Conservation (phyloP, 257 asterid genomes). For the Gynochthodes officinalis region DNA sequence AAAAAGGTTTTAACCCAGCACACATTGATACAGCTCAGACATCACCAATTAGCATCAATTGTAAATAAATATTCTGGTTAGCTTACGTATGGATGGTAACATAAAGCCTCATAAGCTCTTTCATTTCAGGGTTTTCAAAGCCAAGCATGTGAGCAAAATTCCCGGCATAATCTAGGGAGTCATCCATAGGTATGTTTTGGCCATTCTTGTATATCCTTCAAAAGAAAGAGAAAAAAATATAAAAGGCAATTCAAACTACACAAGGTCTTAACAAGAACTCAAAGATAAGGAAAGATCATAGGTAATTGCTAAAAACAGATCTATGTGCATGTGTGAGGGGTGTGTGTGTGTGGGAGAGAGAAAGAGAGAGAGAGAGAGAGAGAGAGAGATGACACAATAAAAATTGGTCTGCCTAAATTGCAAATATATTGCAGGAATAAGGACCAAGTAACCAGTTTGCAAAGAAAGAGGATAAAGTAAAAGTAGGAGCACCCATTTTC, state of each 20-base stretch:
- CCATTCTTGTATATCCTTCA: slow-evolving; percentile 89
- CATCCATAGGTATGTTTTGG: slow-evolving; percentile 63
- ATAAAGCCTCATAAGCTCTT: slow-evolving; percentile 96
- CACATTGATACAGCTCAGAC: background rate
- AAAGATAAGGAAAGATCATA: background rate
- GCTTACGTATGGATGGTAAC: slow-evolving; percentile 87
- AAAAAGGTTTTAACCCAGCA: slow-evolving; percentile 2
- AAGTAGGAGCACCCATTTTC: background rate
- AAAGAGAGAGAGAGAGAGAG: background rate
- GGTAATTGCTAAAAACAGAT: background rate
- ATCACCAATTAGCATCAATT: slow-evolving; percentile 6
- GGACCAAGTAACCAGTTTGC: background rate
- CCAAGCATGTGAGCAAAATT: slow-evolving; percentile 98
- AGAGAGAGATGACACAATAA: background rate
- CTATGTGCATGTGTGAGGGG: background rate
- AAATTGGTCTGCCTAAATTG: background rate
- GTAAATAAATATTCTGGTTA: background rate
- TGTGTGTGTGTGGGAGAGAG: background rate
- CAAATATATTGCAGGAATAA: background rate
- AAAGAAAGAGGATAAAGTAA: background rate
- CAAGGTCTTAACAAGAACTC: background rate
- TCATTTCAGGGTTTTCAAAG: slow-evolving; percentile 79
- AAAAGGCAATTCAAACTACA: background rate
- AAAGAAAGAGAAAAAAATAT: slow-evolving; percentile 20
- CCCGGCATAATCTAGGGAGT: slow-evolving; percentile 90